phyloP scores from a whole-genome alignment of 164 flowering plant species.

The Buxus sempervirens region DNA sequence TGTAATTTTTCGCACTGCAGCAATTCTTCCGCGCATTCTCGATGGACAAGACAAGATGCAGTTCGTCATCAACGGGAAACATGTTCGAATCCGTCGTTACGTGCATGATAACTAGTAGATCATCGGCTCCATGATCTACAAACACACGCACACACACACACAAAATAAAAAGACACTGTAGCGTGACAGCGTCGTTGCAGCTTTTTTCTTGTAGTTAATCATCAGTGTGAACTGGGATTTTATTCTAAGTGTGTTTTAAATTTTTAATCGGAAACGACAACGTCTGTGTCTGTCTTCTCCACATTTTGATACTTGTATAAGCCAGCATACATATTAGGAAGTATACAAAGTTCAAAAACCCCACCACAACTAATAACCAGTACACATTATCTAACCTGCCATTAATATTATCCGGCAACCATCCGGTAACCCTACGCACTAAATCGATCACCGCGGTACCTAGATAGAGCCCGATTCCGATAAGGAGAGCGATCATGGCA shows the following conservation, averaged over 20 bases:
- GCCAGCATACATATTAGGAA: constrained; percentile 30
- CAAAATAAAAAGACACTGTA: too few relatives aligned
- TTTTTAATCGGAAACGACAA: too few relatives aligned
- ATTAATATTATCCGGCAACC: constrained; percentile 60
- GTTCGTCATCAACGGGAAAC: constrained; percentile 59
- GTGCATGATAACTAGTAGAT: too few relatives aligned
- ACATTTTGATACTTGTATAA: constrained; percentile 29
- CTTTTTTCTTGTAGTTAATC: too few relatives aligned
- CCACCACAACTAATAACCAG: constrained; percentile 34
- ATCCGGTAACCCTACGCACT: constrained; percentile 33
- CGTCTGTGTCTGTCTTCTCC: background rate
- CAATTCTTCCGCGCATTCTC: constrained; percentile 21
- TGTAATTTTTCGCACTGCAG: constrained; percentile 27
- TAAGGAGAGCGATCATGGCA: constrained; percentile 33
- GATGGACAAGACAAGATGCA: constrained; percentile 27
- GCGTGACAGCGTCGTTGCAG: too few relatives aligned
- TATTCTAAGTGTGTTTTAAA: too few relatives aligned
- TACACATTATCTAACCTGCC: constrained; percentile 45
- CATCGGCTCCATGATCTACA: too few relatives aligned
- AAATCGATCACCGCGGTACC: constrained; percentile 45
- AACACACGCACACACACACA: too few relatives aligned
- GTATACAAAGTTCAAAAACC: constrained; percentile 34
- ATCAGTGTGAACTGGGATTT: too few relatives aligned
- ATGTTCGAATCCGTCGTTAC: constrained; percentile 52
- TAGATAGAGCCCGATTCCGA: constrained; percentile 41